Base-by-base conservation (phyloP, 1,139 yeast species). In the Yamadazyma jaroonii region DNA sequence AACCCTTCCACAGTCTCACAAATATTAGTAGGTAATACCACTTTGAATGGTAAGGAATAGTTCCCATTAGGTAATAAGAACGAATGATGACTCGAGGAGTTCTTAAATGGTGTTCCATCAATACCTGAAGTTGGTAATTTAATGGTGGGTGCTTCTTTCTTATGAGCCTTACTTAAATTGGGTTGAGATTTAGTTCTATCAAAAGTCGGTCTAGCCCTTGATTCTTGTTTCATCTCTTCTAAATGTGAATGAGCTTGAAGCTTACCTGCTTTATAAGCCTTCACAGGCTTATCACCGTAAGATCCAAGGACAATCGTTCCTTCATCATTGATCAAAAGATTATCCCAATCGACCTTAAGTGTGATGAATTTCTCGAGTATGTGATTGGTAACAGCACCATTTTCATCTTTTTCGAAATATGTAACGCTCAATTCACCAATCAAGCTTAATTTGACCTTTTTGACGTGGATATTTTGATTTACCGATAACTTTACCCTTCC, bases 1-100 rank as follows among this genome's bases (percentile, higher is more conserved):
- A 82, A 58, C 0, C 88, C 87, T 56, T 83, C 90, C 0, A 83
- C 73, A 0, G 89, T 78, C 46, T 82, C 90, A 2, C 83, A 74
- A 0, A 78, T 56, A 46, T 76, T 76, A 2, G 81, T 73, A 0
- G 90, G 89, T 9, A 84, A 55, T 12, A 61, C 59, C 5, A 75
- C 65, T 27, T 57, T 60, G 53, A 83, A 84, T 0, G 90, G 90
- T 27, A 84, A 56, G 44, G 76, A 78, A 50, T 83, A 83, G 51
- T 81, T 81, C 0, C 90, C 90, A 40, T 72, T 67, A 0, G 82
- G 82, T 23, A 83, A 60, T 10, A 72, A 57, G 49, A 73, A 79
- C n/a, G 67, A 63, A 48, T 56, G 63, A 35, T 50, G 50, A 9
- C 50, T 42, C 8, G 59, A 52, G 2, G 53, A 48, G 11, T 49